phyloP scores from a whole-genome alignment of 2,329 filamentous ascomycete genomes.

The Colletotrichum chlorophyti region DNA sequence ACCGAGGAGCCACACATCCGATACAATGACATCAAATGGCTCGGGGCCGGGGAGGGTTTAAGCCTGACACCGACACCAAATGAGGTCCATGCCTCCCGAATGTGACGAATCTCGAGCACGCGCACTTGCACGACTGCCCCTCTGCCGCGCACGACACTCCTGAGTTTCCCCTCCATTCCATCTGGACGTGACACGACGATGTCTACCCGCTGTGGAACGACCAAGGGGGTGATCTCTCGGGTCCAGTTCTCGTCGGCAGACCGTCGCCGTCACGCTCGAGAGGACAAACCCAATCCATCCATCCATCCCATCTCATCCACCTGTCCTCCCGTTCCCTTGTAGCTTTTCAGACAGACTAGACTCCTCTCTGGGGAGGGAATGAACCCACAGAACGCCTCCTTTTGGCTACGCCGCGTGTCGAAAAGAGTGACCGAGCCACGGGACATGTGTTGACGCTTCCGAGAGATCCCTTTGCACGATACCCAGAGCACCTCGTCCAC shows the following conservation, averaged over 20 bases:
- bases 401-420: constrained; percentile 1
- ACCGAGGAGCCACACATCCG: neutral
- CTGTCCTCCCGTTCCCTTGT: too few relatives aligned
- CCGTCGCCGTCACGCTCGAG: too few relatives aligned
- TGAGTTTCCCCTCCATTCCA: constrained; percentile 21
- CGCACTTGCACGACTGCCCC: neutral
- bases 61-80: neutral
- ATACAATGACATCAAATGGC: neutral
- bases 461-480: too few relatives aligned
- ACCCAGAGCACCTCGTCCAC: too few relatives aligned
- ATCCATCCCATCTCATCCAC: neutral
- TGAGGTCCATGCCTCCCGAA: neutral
- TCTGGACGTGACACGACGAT: constrained; percentile 21
- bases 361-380: neutral
- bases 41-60: neutral
- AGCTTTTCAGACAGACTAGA: too few relatives aligned
- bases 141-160: too few relatives aligned
- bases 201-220: constrained; percentile 22
- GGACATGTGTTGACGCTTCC: too few relatives aligned
- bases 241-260: neutral
- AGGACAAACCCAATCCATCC: too few relatives aligned
- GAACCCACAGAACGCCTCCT: neutral
- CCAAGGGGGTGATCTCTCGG: neutral
- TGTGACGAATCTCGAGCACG: neutral
- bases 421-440: neutral